A percentile compares a stretch with the other conserved stretches of the same genome.
These are phyloP conservation scores for Penicillium arizonense DNA, from an alignment of 495 filamentous ascomycete species.

Conservation along the genomic window DNA sequence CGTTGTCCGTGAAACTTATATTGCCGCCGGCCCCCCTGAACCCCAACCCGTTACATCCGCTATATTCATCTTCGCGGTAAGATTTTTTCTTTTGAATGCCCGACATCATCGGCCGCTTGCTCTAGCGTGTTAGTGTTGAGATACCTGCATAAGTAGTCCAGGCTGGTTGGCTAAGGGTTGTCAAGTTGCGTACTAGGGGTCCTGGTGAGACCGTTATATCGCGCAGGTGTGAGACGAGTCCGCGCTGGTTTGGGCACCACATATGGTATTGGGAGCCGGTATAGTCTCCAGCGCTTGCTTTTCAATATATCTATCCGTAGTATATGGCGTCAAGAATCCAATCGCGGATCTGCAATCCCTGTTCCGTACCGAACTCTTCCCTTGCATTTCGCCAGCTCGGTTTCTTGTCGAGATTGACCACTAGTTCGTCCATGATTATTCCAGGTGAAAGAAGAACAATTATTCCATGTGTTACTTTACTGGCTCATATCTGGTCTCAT, in stretches of 20 bases:
- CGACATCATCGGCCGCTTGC: too few relatives aligned
- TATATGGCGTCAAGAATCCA: background rate
- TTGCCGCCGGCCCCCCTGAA: conserved; percentile 1
- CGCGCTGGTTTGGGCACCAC: too few relatives aligned
- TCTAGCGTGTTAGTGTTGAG: too few relatives aligned
- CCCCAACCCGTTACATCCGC: background rate
- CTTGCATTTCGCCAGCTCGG: background rate
- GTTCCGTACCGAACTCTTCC: background rate
- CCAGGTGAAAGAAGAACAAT: background rate
- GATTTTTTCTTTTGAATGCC: too few relatives aligned
- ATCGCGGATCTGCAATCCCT: background rate
- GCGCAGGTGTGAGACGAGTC: too few relatives aligned
- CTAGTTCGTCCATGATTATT: background rate
- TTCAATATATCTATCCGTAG: background rate
- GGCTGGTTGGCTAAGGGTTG: too few relatives aligned
- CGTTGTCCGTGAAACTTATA: conserved; percentile 1
- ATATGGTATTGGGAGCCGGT: too few relatives aligned
- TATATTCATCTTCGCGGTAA: background rate
- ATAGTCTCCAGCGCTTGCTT: background rate
- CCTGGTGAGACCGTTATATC: too few relatives aligned
- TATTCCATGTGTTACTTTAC: background rate
- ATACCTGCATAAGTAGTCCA: too few relatives aligned
- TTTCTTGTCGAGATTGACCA: background rate
- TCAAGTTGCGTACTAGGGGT: too few relatives aligned
- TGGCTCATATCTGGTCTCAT: background rate